Conservation (phyloP, 2,329 filamentous ascomycete genomes). For the Sarocladium kiliense region DNA sequence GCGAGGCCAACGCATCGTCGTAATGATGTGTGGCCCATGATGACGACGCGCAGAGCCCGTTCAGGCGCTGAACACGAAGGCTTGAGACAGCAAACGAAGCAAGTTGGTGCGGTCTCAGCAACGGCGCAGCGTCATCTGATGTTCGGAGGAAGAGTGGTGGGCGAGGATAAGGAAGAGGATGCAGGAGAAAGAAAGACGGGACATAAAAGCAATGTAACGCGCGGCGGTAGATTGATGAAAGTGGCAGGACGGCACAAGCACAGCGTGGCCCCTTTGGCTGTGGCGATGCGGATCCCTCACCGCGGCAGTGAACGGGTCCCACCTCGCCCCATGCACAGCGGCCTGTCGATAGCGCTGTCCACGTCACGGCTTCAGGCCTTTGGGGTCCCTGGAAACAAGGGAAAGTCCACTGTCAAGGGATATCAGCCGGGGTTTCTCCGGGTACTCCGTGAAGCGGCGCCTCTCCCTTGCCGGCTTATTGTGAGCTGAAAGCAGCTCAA, state of each 20-base stretch:
- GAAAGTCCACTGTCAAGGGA: background rate
- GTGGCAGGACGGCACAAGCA: constrained; percentile 6
- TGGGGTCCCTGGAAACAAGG: background rate
- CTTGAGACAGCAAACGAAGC: background rate
- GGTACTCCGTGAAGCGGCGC: background rate
- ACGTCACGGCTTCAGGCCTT: constrained; percentile 3
- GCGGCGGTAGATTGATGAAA: background rate
- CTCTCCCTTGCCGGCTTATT: background rate
- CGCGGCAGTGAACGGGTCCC: background rate
- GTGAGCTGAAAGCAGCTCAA: background rate
- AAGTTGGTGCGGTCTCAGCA: background rate
- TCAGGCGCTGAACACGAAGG: background rate
- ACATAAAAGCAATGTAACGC: background rate
- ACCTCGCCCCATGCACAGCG: too few relatives aligned
- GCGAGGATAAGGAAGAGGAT: background rate
- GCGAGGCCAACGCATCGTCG: constrained; percentile 15
- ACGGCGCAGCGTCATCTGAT: constrained; percentile 2
- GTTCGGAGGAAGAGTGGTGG: background rate
- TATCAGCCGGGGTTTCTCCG: constrained; percentile 6
- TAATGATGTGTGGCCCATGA: constrained; percentile 1
- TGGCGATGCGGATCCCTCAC: background rate
- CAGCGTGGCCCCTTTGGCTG: constrained; percentile 4
- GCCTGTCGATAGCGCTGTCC: too few relatives aligned
- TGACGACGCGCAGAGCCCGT: background rate
- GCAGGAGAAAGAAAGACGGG: background rate